Conservation (phyloP, 225 moss, liverwort and hornwort genomes). For the Ulota crispa region DNA sequence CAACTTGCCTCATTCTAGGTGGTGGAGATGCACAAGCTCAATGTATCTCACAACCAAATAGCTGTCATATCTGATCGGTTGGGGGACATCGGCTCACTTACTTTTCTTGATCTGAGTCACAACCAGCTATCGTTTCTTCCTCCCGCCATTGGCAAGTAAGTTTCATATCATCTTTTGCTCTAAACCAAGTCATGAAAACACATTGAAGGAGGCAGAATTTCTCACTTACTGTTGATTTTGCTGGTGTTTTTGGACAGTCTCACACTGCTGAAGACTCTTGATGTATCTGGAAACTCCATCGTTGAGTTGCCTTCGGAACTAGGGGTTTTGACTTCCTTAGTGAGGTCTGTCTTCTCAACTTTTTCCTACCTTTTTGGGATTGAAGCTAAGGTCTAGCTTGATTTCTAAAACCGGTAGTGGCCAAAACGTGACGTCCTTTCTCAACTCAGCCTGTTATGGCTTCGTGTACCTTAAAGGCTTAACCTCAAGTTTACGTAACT, state of each 20-base stretch:
- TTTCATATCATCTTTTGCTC: neutral
- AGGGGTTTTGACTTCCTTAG: constrained; percentile 52
- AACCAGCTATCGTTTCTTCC: constrained; percentile 76
- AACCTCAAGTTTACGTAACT: neutral
- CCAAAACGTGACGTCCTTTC: neutral
- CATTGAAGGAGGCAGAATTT: neutral
- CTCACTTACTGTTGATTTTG: constrained; percentile 17
- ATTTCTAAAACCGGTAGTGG: neutral
- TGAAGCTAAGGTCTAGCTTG: neutral
- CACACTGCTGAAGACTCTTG: constrained; percentile 63
- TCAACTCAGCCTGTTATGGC: neutral
- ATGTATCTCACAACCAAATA: constrained; percentile 77
- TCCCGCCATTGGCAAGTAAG: constrained; percentile 73
- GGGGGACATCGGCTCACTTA: constrained; percentile 72
- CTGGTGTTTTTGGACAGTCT: constrained; percentile 50
- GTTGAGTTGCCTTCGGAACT: constrained; percentile 70
- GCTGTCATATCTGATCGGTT: constrained; percentile 67
- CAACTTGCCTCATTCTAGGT: constrained; percentile 37
- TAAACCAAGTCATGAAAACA: neutral
- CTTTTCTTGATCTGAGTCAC: constrained; percentile 73
- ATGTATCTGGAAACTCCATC: constrained; percentile 75
- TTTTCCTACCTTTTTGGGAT: neutral
- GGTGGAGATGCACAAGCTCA: constrained; percentile 84
- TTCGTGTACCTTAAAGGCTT: neutral
- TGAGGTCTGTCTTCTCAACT: constrained; percentile 50